Percentiles rank a stretch among this genome's conserved stretches.
These are phyloP conservation scores for Physcomitrium patens DNA, from an alignment of 225 moss, liverwort and hornwort genomes.

Conservation along the genomic window DNA sequence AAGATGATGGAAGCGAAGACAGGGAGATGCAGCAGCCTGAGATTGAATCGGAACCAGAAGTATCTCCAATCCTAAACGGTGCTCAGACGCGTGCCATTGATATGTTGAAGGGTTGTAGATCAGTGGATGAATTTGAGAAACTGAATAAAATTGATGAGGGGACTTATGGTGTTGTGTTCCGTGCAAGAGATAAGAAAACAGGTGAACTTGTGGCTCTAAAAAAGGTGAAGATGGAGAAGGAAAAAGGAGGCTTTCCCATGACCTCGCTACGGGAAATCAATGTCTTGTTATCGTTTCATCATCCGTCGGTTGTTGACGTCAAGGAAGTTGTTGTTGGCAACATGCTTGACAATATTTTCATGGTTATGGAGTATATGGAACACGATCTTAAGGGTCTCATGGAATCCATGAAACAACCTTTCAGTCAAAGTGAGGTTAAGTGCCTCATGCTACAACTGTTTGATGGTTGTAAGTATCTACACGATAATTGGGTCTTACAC, in stretches of 20 bases:
- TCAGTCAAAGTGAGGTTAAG: slow-evolving; percentile 98
- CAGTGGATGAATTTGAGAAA: slow-evolving; percentile 94
- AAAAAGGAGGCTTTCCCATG: slow-evolving; percentile 85
- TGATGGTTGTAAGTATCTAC: slow-evolving; percentile 90
- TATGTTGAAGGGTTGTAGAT: slow-evolving; percentile 97
- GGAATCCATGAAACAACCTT: slow-evolving; percentile 98
- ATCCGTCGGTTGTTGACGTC: slow-evolving; percentile 90
- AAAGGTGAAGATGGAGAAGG: slow-evolving; percentile 99
- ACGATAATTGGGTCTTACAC: slow-evolving; percentile 99
- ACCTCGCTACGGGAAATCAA: slow-evolving; percentile 96
- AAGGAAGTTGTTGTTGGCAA: slow-evolving; percentile 99
- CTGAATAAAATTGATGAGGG: slow-evolving; percentile 94
- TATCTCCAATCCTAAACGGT: slow-evolving; percentile 37
- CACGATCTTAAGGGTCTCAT: slow-evolving; percentile 97
- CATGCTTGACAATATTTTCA: slow-evolving; percentile 88
- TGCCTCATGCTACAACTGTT: slow-evolving; percentile 97
- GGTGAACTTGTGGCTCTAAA: slow-evolving; percentile 96
- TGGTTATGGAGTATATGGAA: slow-evolving; percentile 99
- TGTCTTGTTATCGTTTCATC: slow-evolving; percentile 89
- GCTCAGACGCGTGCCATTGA: slow-evolving; percentile 82
- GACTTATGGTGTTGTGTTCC: slow-evolving; percentile 94
- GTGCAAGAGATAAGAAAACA: slow-evolving; percentile 85
- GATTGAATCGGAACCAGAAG: slow-evolving; percentile 79
- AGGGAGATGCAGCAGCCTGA: slow-evolving; percentile 81
- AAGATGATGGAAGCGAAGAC: slow-evolving; percentile 76